Evolutionary conservation across 1,284 basidiomycete genomes (phyloP).

Genomic region (Irpex lacteus): DNA sequence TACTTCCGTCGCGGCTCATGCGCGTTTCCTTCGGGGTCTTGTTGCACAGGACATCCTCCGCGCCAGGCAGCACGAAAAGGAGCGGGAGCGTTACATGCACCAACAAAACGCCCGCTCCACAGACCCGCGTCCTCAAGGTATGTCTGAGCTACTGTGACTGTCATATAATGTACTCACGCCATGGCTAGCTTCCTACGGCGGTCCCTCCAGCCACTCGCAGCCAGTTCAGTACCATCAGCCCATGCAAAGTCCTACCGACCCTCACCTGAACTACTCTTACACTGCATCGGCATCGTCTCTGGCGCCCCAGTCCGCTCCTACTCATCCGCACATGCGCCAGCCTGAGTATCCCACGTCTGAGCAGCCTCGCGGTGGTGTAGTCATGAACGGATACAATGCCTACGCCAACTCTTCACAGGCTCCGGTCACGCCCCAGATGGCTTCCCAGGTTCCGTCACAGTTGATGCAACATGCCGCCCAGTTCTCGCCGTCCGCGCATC

Average conservation of each 20-base stretch:
- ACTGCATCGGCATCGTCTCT: background rate
- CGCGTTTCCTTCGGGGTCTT: conserved; percentile 71
- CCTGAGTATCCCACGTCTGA: conserved; percentile 8
- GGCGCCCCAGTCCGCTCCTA: background rate
- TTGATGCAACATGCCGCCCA: background rate
- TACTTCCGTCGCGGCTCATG: conserved; percentile 55
- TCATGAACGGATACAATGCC: conserved; percentile 1
- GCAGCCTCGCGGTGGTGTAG: background rate
- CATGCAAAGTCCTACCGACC: background rate
- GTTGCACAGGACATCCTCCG: conserved; percentile 61
- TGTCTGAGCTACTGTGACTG: background rate
- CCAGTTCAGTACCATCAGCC: background rate
- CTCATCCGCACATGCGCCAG: conserved; percentile 8
- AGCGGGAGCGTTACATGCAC: conserved; percentile 13
- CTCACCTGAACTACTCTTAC: background rate
- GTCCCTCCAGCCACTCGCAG: conserved; percentile 5
- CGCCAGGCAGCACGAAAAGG: conserved; percentile 34
- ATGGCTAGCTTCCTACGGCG: background rate
- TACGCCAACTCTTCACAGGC: background rate
- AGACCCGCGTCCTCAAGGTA: conserved; percentile 10
- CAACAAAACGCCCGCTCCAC: conserved; percentile 2
- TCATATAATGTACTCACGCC: background rate
- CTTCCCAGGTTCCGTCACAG: background rate
- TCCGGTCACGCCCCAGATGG: conserved; percentile 2
- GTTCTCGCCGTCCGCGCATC: conserved; percentile 4